These are phyloP conservation scores for Phytophthora quininea DNA, from an alignment of 352 stramenopile genomes.

Conservation along the genomic window DNA sequence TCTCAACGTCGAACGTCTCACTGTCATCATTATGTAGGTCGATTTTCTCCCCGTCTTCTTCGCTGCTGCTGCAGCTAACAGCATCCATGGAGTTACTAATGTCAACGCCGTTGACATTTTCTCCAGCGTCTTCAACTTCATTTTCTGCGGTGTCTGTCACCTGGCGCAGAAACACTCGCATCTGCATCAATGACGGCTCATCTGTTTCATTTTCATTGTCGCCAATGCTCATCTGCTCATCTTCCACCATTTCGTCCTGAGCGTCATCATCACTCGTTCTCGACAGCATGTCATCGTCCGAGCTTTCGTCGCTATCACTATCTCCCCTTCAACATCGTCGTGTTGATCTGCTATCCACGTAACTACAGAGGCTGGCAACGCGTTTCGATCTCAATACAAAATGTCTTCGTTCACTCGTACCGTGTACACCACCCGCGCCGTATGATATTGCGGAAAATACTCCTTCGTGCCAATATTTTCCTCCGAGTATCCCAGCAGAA, in stretches of 20 bases:
- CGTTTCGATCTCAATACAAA: background rate
- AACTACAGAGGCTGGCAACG: background rate
- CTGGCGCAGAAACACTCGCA: too few species aligned
- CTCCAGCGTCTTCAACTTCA: too few species aligned
- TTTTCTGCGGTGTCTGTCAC: too few species aligned
- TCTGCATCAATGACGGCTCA: too few species aligned
- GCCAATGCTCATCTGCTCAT: too few species aligned
- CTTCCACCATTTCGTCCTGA: background rate
- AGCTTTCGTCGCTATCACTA: background rate
- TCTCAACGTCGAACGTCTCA: too few species aligned
- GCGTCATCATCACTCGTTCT: background rate
- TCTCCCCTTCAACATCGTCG: background rate
- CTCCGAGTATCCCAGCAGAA: background rate
- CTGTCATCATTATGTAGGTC: too few species aligned
- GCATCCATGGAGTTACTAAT: too few species aligned
- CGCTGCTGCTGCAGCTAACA: too few species aligned
- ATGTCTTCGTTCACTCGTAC: background rate
- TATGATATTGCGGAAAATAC: background rate
- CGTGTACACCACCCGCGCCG: background rate
- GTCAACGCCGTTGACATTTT: too few species aligned
- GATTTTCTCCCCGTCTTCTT: too few species aligned
- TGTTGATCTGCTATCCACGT: background rate
- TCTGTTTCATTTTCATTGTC: too few species aligned
- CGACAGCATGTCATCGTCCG: background rate
- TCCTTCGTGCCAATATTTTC: background rate